Percentiles rank a stretch among this genome's conserved stretches.
Evolutionary conservation across 768 basidiomycete genomes (phyloP).

Genomic region (Lactifluus echinatus): DNA sequence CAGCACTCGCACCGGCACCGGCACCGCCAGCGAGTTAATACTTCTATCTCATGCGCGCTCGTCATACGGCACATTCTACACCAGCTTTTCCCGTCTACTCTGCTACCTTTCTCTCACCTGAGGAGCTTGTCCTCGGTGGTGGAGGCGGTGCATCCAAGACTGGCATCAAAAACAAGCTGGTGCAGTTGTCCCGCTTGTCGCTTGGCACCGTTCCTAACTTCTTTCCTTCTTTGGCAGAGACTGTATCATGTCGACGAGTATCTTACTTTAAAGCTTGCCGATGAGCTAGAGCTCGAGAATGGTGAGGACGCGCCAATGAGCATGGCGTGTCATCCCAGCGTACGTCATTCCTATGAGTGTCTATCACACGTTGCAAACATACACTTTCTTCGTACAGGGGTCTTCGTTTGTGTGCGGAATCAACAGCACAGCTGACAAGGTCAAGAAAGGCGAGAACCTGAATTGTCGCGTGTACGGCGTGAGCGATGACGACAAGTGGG

Average conservation of each 20-base stretch:
- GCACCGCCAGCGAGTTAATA: too few species aligned
- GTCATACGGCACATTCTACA: conserved; percentile 70
- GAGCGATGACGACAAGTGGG: conserved; percentile 47
- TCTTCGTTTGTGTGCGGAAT: conserved; percentile 67
- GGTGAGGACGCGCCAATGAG: conserved; percentile 98
- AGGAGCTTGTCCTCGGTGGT: conserved; percentile 73
- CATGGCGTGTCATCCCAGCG: conserved; percentile 61
- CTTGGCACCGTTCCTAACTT: background rate
- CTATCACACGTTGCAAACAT: background rate
- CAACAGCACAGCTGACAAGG: conserved; percentile 60
- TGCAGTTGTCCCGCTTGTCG: conserved; percentile 31
- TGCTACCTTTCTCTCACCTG: conserved; percentile 66
- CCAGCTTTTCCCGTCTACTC: conserved; percentile 86
- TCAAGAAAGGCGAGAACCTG: conserved; percentile 63
- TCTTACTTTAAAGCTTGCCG: conserved; percentile 43
- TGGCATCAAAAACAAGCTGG: conserved; percentile 93
- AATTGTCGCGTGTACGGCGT: conserved; percentile 73
- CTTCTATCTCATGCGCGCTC: conserved; percentile 52
- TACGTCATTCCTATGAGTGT: conserved; percentile 26
- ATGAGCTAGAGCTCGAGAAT: conserved; percentile 66
- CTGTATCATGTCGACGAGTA: conserved; percentile 54
- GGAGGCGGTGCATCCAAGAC: conserved; percentile 81
- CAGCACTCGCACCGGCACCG: too few species aligned
- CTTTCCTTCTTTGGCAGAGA: conserved; percentile 37
- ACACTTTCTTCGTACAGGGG: conserved; percentile 33